Evolutionary conservation across 2,329 filamentous ascomycete genomes (phyloP), one percentile per base, ranked within the genome.

Genomic region (Fusarium dimerum): DNA sequence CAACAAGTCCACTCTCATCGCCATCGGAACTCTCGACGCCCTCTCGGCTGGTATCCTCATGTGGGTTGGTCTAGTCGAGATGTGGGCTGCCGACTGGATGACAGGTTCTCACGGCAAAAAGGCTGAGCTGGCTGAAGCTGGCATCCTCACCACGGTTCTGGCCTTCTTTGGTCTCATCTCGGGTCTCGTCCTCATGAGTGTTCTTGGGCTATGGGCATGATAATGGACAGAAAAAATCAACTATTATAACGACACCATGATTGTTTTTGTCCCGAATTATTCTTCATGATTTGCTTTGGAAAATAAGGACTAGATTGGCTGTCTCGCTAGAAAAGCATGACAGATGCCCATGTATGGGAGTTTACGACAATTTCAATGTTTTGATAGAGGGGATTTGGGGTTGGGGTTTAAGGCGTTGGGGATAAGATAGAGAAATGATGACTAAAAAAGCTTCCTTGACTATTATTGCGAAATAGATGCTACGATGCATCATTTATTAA

Each of bases 21-120:
- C 88, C 3, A 83, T 92, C 36, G 89, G 88, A 1, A 90, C 87
- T 0, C 75, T 92, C 1, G 85, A 92, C 68, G 86, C 88, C 6
- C 66, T 92, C 10, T 89, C 84, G 1, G 87, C 89, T 0, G 89
- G 89, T 29, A 89, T 93, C 42, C 76, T 92, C 32, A 74, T 88
- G n/a, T 92, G 89, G 87, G 88, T 92, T 2, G 87, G 87, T 2
- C 71, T 92, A 2, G 88, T 92, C 0, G 88, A 92, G 73, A 91
- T 92, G 87, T 86, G 86, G 83, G 86, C 86, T 3, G 76, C 81
- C 40, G 89, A 92, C 66, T 92, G 89, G 89, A 80, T 83, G 62
- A 75, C 75, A 2, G 81, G 79, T 16, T 51, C 59, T 9, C 71
- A 73, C 38, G 71, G 71, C 8, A 63, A 66, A 40, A 65, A 65